Base-by-base conservation (phyloP, 2,329 filamentous ascomycete species). In the Scolecobasidium constrictum region DNA sequence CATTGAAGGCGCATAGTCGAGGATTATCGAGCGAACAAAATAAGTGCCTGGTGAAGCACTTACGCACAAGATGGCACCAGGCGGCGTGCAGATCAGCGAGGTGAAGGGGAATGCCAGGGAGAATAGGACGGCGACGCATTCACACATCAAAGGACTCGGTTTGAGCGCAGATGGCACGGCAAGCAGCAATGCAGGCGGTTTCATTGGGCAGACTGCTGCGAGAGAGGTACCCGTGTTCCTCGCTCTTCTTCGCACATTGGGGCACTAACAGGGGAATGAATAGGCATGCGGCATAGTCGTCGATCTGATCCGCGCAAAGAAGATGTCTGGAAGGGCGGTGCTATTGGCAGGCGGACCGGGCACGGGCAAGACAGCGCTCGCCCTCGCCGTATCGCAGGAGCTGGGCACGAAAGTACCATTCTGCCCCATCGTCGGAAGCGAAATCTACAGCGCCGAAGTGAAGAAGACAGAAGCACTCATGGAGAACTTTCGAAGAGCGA, bases 401-500 rank as follows among this genome's bases (percentile, higher is more conserved):
- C 73, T 98, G 51, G 92, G 92, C 53, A 95, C 88, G 39, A 96
- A 95, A 70, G 94, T 98, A 45, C 92, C 92, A 5, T 98, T 98
- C 62, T 95, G 92, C 64, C 88, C 90, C 31, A 96, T 98, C 59
- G 92, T 95, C 42, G 92, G 88, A 54, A 95, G 88, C 70, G 92
- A 98, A 66, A 83, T 98, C 56, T 98, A 95, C 69, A 94, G 86
- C 53, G 83, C 90, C 36, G 92, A 98, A 66, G 88, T 98, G 50
- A 98, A 98, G 78, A 98, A 98, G 78, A 98, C 92, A 39, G 92
- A 98, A 65, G 83, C 94, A 52, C 69, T 98, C 60, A 96, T 96
- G 92, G 92, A 98, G 73, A 96, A 96, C 69, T 98, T 98, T 65
- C 78, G 92, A 60, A 76, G 92, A 59, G 92, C 92, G 46, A 98